Conservation (phyloP, 805 yeast genomes). For the Candida saitoana region DNA sequence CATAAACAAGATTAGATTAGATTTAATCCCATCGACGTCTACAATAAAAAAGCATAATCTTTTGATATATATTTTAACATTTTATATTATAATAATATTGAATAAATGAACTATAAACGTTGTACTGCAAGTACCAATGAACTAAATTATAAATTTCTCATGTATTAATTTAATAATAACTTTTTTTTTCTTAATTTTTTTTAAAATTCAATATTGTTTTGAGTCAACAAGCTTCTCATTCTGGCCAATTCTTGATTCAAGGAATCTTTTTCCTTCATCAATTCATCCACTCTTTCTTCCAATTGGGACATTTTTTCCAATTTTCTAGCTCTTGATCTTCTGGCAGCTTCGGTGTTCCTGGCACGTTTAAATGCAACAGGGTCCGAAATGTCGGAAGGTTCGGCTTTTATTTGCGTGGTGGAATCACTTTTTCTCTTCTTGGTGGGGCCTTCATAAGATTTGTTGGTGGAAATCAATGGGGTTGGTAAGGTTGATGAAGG, state of each 20-base stretch:
- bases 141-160: not conserved
- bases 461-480: slow-evolving; percentile 58
- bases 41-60: no score
- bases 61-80: no score
- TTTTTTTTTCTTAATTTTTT: not conserved
- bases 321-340: slow-evolving; percentile 91
- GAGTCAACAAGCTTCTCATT: slow-evolving; percentile 46
- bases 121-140: not conserved
- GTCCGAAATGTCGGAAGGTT: slow-evolving; percentile 58
- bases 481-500: slow-evolving; percentile 30
- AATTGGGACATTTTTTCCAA: slow-evolving; percentile 81
- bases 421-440: slow-evolving; percentile 59
- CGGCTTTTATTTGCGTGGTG: not conserved
- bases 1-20: no score
- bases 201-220: slow-evolving; percentile 16
- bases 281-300: slow-evolving; percentile 69
- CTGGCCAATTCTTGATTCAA: slow-evolving; percentile 63
- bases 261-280: slow-evolving; percentile 54
- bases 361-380: slow-evolving; percentile 84
- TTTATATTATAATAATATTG: no score
- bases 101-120: no score
- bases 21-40: no score
- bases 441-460: slow-evolving; percentile 69
- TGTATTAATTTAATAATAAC: not conserved
- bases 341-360: slow-evolving; percentile 95